Evolutionary conservation across 148 eudicot genomes (phyloP).

Genomic region (Linanthus parryae): DNA sequence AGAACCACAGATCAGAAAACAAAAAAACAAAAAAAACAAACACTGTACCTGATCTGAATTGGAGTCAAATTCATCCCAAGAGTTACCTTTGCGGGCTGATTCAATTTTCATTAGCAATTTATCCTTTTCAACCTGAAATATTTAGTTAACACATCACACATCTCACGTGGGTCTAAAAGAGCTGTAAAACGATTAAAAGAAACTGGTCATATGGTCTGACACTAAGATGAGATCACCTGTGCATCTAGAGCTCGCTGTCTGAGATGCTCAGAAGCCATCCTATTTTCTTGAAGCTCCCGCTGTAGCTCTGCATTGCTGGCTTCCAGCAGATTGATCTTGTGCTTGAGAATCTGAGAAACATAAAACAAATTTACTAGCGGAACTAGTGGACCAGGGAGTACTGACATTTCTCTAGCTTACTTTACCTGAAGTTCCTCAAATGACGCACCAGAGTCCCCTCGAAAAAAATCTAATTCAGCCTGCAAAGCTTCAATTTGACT

Average conservation of each 20-base stretch:
- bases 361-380: no score
- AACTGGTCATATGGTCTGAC: neutral
- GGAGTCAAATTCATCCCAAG: constrained; percentile 76
- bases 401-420: neutral
- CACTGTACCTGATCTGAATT: constrained; percentile 56
- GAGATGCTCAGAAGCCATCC: constrained; percentile 60
- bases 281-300: constrained; percentile 66
- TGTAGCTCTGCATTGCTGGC: constrained; percentile 76
- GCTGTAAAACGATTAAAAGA: neutral
- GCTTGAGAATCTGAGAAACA: constrained; percentile 62
- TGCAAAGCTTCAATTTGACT: constrained; percentile 92
- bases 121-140: constrained; percentile 75
- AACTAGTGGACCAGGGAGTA: no score
- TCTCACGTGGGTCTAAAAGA: neutral
- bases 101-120: constrained; percentile 61
- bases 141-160: neutral
- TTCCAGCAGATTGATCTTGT: constrained; percentile 84
- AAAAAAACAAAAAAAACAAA: no score
- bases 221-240: constrained; percentile 46
- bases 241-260: constrained; percentile 80
- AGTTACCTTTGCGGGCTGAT: constrained; percentile 67
- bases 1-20: neutral
- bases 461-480: constrained; percentile 67
- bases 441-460: constrained; percentile 74
- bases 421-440: constrained; percentile 86